phyloP scores from a whole-genome alignment of 2,329 filamentous ascomycete genomes.

The Septoria petroselini region DNA sequence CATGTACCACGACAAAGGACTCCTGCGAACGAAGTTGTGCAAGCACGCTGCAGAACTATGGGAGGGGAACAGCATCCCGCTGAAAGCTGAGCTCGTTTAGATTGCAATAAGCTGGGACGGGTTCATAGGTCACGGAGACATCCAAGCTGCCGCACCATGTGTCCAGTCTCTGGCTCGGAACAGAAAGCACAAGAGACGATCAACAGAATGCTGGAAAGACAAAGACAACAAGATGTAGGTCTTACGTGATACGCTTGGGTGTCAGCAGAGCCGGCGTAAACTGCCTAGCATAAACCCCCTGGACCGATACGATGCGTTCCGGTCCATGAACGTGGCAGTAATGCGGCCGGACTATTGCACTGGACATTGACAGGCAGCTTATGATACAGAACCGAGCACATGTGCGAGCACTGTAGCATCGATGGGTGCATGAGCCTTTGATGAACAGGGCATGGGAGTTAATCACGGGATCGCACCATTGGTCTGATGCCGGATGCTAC shows the following conservation, averaged over 20 bases:
- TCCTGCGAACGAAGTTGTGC: slow-evolving; percentile 24
- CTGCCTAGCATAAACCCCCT: no score
- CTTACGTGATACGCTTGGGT: slow-evolving; percentile 23
- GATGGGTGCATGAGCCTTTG: no score
- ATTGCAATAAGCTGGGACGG: slow-evolving; percentile 14
- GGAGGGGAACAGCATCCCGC: slow-evolving; percentile 31
- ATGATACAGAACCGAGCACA: no score
- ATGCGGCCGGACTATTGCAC: no score
- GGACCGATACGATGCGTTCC: no score
- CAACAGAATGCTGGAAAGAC: slow-evolving; percentile 22
- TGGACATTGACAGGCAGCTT: no score
- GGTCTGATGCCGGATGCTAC: no score
- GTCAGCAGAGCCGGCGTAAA: no score
- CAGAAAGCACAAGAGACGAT: slow-evolving; percentile 26
- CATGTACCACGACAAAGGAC: slow-evolving; percentile 17
- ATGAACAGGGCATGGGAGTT: no score
- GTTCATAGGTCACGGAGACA: neutral
- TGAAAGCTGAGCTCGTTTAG: slow-evolving; percentile 27
- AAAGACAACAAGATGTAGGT: slow-evolving; percentile 31
- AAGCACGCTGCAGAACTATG: slow-evolving; percentile 26
- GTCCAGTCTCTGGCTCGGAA: slow-evolving; percentile 23
- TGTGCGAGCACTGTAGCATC: no score
- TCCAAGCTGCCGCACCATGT: neutral
- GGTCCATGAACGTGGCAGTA: no score
- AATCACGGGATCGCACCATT: no score